Conservation (phyloP, 2,329 filamentous ascomycete genomes). For the Sporothrix humicola region DNA sequence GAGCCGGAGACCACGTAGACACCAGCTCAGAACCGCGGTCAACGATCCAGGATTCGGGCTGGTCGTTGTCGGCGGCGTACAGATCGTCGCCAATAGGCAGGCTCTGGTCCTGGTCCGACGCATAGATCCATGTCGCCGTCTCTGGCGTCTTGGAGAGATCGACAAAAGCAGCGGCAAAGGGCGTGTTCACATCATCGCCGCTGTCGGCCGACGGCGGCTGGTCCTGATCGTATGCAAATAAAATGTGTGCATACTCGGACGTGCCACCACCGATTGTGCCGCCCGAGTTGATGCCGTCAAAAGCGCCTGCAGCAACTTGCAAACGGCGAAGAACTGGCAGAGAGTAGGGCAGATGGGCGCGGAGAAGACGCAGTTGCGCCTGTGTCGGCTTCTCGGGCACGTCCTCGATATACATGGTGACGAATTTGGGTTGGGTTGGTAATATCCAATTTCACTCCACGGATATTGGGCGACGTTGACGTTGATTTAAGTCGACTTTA, state of each 20-base stretch:
- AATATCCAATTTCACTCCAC: neutral
- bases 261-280: slow-evolving; percentile 49
- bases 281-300: slow-evolving; percentile 41
- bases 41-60: slow-evolving; percentile 17
- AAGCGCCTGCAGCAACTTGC: slow-evolving; percentile 52
- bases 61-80: slow-evolving; percentile 36
- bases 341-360: slow-evolving; percentile 60
- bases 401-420: slow-evolving; percentile 37
- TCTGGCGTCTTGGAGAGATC: slow-evolving; percentile 66
- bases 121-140: slow-evolving; percentile 70
- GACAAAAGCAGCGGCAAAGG: slow-evolving; percentile 64
- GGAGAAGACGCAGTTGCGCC: slow-evolving; percentile 55
- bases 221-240: slow-evolving; percentile 46
- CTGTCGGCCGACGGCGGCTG: neutral
- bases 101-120: slow-evolving; percentile 52
- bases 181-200: neutral
- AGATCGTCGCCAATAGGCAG: neutral
- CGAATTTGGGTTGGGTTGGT: neutral
- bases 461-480: neutral
- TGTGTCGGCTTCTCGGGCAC: slow-evolving; percentile 36
- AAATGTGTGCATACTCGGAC: slow-evolving; percentile 51
- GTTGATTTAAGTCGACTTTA: neutral
- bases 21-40: slow-evolving; percentile 39
- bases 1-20: slow-evolving; percentile 30
- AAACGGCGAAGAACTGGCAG: slow-evolving; percentile 67